phyloP scores from a whole-genome alignment of 306 rosid species.

The Cercis canadensis region DNA sequence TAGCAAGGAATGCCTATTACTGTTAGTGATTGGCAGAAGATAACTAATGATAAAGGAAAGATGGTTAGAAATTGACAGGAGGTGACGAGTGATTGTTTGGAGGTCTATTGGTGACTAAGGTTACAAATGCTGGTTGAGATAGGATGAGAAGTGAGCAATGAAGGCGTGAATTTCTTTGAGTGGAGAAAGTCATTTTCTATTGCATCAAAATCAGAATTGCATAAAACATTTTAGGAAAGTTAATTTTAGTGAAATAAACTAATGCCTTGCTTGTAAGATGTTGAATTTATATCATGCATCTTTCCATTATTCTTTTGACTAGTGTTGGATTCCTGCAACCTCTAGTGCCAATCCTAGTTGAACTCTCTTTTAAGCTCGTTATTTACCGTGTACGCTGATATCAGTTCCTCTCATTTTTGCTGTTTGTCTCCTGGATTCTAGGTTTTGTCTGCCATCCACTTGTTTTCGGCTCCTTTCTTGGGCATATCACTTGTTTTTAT shows the following conservation, averaged over 20 bases:
- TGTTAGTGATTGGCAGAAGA: slow-evolving; percentile 20
- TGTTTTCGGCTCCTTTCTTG: slow-evolving; percentile 61
- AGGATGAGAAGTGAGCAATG: slow-evolving; percentile 25
- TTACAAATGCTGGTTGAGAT: slow-evolving; percentile 4
- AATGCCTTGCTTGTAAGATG: background rate
- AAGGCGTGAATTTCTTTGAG: slow-evolving; percentile 21
- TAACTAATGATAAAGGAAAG: slow-evolving; percentile 18
- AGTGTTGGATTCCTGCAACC: slow-evolving; percentile 21
- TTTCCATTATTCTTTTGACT: background rate
- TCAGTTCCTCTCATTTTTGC: slow-evolving; percentile 21
- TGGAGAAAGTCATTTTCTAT: slow-evolving; percentile 11
- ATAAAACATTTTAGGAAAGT: slow-evolving; percentile 1
- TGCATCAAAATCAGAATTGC: background rate
- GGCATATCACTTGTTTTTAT: slow-evolving; percentile 91
- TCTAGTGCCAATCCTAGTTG: slow-evolving; percentile 9
- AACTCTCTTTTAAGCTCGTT: slow-evolving; percentile 23
- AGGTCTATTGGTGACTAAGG: slow-evolving; percentile 33
- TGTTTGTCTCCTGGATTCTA: slow-evolving; percentile 31
- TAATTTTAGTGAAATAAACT: slow-evolving; percentile 25
- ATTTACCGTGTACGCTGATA: slow-evolving; percentile 23
- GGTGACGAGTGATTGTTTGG: slow-evolving; percentile 18
- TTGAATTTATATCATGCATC: background rate
- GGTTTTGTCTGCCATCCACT: slow-evolving; percentile 77
- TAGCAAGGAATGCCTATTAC: background rate
- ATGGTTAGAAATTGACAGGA: slow-evolving; percentile 17